Evolutionary conservation across 768 basidiomycete genomes (phyloP).

Genomic region (Amyloporia xantha): DNA sequence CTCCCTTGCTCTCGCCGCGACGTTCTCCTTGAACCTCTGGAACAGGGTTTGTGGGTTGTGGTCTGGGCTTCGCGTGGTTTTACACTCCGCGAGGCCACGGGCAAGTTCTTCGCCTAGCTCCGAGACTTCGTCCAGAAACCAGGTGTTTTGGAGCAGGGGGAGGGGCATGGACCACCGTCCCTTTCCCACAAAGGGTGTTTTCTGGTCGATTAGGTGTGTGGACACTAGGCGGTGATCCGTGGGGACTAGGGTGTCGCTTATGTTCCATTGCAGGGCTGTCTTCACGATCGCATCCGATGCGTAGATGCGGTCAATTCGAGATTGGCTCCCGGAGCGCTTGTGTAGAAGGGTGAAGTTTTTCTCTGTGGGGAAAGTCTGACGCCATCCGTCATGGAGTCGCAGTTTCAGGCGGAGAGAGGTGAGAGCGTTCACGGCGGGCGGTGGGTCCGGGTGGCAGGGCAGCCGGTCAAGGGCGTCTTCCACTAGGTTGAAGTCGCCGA

Average conservation of each 20-base stretch:
- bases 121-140: not conserved
- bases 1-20: not conserved
- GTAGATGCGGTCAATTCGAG: conserved; percentile 7
- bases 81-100: not conserved
- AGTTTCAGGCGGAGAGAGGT: not conserved
- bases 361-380: not conserved
- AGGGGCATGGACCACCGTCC: conserved; percentile 5
- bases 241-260: not conserved
- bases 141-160: not conserved
- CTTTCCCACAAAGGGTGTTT: conserved; percentile 4
- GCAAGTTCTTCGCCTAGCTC: not conserved
- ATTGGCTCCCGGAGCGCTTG: not conserved
- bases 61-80: not conserved
- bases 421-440: not conserved
- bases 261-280: not conserved
- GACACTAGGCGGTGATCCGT: conserved; percentile 8
- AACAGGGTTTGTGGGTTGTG: not conserved
- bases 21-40: not conserved
- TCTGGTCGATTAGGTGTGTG: not conserved
- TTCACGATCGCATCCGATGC: not conserved
- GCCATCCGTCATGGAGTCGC: not conserved
- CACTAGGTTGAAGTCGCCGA: conserved; percentile 37
- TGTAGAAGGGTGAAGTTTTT: not conserved
- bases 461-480: conserved; percentile 33
- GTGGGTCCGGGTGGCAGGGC: conserved; percentile 20